Evolutionary conservation across 2,329 filamentous ascomycete genomes (phyloP), one percentile per base, ranked within the genome.

Genomic region (Talaromyces marneffei): DNA sequence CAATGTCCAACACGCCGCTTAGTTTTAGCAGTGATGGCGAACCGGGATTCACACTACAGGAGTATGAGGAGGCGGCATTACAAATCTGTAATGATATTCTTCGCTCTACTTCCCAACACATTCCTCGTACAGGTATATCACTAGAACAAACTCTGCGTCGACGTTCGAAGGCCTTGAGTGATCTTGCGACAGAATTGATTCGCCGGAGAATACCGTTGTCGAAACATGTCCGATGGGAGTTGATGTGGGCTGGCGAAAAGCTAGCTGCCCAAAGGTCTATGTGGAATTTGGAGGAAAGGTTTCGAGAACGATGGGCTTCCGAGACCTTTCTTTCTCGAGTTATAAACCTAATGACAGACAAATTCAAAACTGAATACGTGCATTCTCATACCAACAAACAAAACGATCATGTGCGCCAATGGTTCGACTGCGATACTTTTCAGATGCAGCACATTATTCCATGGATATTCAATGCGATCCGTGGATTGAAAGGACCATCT

Each of bases 211-310:
- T 86, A 27, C 79, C 85, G 2, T 74, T 97, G 5, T 85, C 89
- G 65, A 84, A 85, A 42, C 78, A 78, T 25, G 87, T 87, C 1
- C 86, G 87, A 66, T 97, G 92, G 92, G 82, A 83, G 64, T 77
- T 99, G 33, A 79, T 99, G n/a, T 90, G 87, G 81, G 87, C 93
- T 69, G 93, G 93, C 0, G 94, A 99, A 74, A 96, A 92, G 75
- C 83, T 97, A 77, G 86, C 88, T 46, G 90, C 92, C 37, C 91
- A 91, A 18, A 83, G 84, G 63, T 82, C 86, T 50, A 81, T 97
- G 39, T 97, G 93, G 92, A 87, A 86, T 64, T 81, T 85, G 58
- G 91, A 96, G 69, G 90, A 96, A 70, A 78, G 80, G 7, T 87
- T 88, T 57, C 81, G 87, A 7, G 80, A 83, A 57, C 80, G 80